A percentile compares a stretch with the other conserved stretches of the same genome.
phyloP scores from a whole-genome alignment of 768 basidiomycete genomes.

The Boletus coccyginus region DNA sequence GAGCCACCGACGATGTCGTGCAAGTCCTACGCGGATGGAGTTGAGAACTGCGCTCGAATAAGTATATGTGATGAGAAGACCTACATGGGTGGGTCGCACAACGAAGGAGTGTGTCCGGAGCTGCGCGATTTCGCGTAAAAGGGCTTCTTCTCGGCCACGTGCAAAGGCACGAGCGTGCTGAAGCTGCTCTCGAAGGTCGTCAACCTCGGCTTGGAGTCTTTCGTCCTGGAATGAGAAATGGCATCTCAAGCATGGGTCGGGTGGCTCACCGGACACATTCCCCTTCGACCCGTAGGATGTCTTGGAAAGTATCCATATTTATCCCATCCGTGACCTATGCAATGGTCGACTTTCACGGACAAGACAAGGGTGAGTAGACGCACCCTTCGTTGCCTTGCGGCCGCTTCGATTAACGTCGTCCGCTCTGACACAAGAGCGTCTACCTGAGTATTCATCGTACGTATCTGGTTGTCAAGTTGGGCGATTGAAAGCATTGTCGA shows the following conservation, averaged over 20 bases:
- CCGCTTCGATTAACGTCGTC: slow-evolving; percentile 24
- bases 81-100: slow-evolving; percentile 2
- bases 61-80: not conserved
- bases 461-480: slow-evolving; percentile 38
- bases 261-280: slow-evolving; percentile 36
- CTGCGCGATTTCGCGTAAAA: slow-evolving; percentile 31
- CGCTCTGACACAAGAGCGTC: slow-evolving; percentile 40
- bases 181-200: slow-evolving; percentile 32
- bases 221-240: not conserved
- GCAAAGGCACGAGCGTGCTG: slow-evolving; percentile 20
- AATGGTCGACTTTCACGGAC: not conserved
- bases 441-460: slow-evolving; percentile 32
- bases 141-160: slow-evolving; percentile 32
- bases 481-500: slow-evolving; percentile 18
- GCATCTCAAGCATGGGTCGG: not conserved
- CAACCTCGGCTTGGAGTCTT: slow-evolving; percentile 33
- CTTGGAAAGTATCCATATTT: slow-evolving; percentile 19
- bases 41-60: not conserved
- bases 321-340: slow-evolving; percentile 16
- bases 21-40: slow-evolving; percentile 2
- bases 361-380: not conserved
- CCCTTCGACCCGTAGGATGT: slow-evolving; percentile 29
- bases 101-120: slow-evolving; percentile 7
- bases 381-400: slow-evolving; percentile 25
- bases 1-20: not conserved